Percentiles rank a stretch among this genome's conserved stretches.
Conservation (phyloP, 768 basidiomycete genomes). For the Dioszegia aurantiaca region DNA sequence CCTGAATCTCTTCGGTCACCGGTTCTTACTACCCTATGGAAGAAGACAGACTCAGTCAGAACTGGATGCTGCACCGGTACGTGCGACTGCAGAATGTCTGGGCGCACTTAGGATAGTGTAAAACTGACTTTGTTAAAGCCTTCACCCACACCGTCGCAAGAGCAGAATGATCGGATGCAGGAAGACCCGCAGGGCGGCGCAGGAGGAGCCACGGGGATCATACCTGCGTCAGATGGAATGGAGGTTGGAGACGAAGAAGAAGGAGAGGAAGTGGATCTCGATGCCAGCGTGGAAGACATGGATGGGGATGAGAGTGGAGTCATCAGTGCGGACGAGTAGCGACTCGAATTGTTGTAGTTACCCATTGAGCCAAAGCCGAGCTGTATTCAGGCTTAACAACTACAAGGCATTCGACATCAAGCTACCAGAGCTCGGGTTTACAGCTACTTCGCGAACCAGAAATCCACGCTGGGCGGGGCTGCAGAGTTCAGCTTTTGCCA, state of each 20-base stretch:
- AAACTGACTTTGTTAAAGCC: neutral
- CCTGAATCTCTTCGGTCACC: constrained; percentile 42
- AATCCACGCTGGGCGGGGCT: constrained; percentile 43
- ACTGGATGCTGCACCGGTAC: constrained; percentile 38
- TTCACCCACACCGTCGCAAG: constrained; percentile 38
- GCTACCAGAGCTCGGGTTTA: too few species aligned
- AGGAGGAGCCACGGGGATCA: neutral
- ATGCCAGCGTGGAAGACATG: constrained; percentile 43
- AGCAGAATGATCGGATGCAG: constrained; percentile 39
- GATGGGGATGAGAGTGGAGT: constrained; percentile 29
- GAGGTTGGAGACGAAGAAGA: constrained; percentile 15
- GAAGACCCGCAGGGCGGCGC: constrained; percentile 33
- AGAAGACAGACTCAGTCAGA: constrained; percentile 42
- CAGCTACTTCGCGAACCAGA: constrained; percentile 46
- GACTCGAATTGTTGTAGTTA: too few species aligned
- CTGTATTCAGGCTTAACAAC: too few species aligned
- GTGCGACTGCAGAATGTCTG: constrained; percentile 6
- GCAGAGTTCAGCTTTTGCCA: neutral
- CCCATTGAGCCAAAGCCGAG: too few species aligned
- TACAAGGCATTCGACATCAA: too few species aligned
- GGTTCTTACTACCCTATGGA: constrained; percentile 42
- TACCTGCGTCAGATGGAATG: constrained; percentile 2
- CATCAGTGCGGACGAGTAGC: constrained; percentile 6
- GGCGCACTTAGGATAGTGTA: neutral
- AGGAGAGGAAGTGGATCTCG: constrained; percentile 36